Conservation (phyloP, 352 stramenopile species). For the Lagenidium sp. region DNA sequence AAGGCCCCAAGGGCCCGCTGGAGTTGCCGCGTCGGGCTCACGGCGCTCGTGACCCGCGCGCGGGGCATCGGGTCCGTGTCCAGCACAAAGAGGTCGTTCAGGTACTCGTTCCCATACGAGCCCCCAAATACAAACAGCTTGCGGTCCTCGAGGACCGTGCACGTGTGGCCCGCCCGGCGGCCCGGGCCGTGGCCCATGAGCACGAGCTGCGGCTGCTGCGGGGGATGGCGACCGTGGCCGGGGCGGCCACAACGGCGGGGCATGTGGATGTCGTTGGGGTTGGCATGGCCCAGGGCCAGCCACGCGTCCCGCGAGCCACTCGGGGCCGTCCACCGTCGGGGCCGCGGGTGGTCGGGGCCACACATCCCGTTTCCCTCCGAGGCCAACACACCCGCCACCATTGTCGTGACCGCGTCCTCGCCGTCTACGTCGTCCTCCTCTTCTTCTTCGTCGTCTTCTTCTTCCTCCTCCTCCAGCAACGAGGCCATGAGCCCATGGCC, state of each 20-base stretch:
- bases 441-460: constrained; percentile 30
- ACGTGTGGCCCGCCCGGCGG: constrained; percentile 90
- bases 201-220: constrained; percentile 61
- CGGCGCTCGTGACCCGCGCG: constrained; percentile 63
- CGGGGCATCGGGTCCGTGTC: constrained; percentile 90
- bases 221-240: constrained; percentile 12
- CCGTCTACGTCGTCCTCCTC: constrained; percentile 1
- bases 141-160: constrained; percentile 85
- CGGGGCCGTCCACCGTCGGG: no score
- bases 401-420: not conserved
- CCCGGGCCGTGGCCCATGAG: constrained; percentile 83
- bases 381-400: not conserved
- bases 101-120: constrained; percentile 87
- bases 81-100: constrained; percentile 93
- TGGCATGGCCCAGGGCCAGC: not conserved
- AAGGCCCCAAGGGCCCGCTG: constrained; percentile 81
- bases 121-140: constrained; percentile 94
- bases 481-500: constrained; percentile 68
- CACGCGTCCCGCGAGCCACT: not conserved
- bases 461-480: constrained; percentile 20
- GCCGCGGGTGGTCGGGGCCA: no score
- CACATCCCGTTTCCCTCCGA: not conserved
- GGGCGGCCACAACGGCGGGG: constrained; percentile 63
- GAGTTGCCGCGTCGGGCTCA: constrained; percentile 52
- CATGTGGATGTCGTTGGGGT: constrained; percentile 20